Percentiles rank a stretch among this genome's conserved stretches.
Conservation (phyloP, 129 eudicot species). For the Lactuca saligna region DNA sequence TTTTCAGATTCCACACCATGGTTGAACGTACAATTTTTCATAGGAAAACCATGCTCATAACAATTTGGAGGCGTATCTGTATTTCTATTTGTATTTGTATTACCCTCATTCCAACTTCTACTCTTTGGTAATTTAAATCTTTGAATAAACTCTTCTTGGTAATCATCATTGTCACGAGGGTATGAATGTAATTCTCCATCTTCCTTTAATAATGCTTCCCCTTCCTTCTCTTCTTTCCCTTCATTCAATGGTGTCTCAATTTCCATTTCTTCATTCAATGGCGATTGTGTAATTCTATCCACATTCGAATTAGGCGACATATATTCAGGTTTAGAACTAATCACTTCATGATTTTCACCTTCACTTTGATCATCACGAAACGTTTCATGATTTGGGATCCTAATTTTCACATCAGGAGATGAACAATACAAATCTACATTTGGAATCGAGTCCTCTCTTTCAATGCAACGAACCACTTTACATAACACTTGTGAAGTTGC, state of each 20-base stretch:
- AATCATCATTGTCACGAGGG: slow-evolving; percentile 26
- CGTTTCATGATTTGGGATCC: slow-evolving; percentile 26
- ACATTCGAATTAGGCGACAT: slow-evolving; percentile 17
- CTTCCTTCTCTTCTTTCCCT: slow-evolving; percentile 14
- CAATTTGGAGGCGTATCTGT: background rate
- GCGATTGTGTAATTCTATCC: slow-evolving; percentile 17
- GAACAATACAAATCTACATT: slow-evolving; percentile 28
- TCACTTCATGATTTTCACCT: slow-evolving; percentile 11
- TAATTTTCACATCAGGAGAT: slow-evolving; percentile 34
- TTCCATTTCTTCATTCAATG: slow-evolving; percentile 18
- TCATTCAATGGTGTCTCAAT: slow-evolving; percentile 22
- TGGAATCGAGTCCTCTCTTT: slow-evolving; percentile 35
- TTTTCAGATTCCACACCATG: slow-evolving; percentile 42
- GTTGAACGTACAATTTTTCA: slow-evolving; percentile 40
- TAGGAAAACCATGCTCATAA: slow-evolving; percentile 22
- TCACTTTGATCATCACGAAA: slow-evolving; percentile 21
- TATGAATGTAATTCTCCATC: slow-evolving; percentile 16
- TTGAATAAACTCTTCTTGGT: slow-evolving; percentile 27
- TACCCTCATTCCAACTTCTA: slow-evolving; percentile 59
- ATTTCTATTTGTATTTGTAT: slow-evolving; percentile 39
- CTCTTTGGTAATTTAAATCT: slow-evolving; percentile 50
- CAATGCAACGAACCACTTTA: slow-evolving; percentile 83
- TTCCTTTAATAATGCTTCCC: slow-evolving; percentile 19
- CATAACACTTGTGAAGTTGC: slow-evolving; percentile 55
- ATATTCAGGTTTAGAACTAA: slow-evolving; percentile 16